Evolutionary conservation across 1,284 basidiomycete species (phyloP).

Genomic region (Sanghuangporus sanghuang): DNA sequence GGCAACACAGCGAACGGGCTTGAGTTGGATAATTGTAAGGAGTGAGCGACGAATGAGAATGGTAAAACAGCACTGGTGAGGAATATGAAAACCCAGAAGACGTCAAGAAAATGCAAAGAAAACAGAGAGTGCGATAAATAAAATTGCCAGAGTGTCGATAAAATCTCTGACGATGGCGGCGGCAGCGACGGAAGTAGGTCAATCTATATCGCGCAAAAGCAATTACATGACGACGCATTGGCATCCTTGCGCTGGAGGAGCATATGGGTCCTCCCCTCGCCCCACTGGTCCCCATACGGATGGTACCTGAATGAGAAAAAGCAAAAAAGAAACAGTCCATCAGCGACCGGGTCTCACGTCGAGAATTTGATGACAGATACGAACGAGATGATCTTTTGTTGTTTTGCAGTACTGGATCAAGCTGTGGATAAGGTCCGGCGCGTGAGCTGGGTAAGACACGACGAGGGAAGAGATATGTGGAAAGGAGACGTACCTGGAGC

Average conservation of each 20-base stretch:
- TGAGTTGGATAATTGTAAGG: slow-evolving; percentile 1
- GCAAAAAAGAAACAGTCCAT: neutral
- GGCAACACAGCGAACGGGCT: neutral
- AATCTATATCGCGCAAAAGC: slow-evolving; percentile 3
- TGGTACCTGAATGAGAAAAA: slow-evolving; percentile 51
- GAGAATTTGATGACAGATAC: slow-evolving; percentile 25
- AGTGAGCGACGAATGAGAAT: slow-evolving; percentile 8
- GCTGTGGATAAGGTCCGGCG: slow-evolving; percentile 34
- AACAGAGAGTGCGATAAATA: neutral
- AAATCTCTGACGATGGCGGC: neutral
- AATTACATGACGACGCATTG: slow-evolving; percentile 19
- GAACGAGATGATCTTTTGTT: slow-evolving; percentile 82
- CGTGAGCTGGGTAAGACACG: slow-evolving; percentile 3
- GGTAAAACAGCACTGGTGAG: neutral
- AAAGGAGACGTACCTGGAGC: slow-evolving; percentile 66
- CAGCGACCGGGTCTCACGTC: neutral
- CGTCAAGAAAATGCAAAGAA: neutral
- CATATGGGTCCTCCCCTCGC: slow-evolving; percentile 87
- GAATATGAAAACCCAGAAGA: neutral
- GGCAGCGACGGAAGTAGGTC: too few species aligned
- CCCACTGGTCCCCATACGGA: slow-evolving; percentile 91
- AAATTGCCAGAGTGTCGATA: neutral
- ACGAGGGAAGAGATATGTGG: neutral
- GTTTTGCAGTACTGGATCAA: slow-evolving; percentile 89
- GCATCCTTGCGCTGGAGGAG: slow-evolving; percentile 35